These are phyloP conservation scores for Daldinia bambusicola DNA, from an alignment of 495 filamentous ascomycete genomes.

Conservation along the genomic window DNA sequence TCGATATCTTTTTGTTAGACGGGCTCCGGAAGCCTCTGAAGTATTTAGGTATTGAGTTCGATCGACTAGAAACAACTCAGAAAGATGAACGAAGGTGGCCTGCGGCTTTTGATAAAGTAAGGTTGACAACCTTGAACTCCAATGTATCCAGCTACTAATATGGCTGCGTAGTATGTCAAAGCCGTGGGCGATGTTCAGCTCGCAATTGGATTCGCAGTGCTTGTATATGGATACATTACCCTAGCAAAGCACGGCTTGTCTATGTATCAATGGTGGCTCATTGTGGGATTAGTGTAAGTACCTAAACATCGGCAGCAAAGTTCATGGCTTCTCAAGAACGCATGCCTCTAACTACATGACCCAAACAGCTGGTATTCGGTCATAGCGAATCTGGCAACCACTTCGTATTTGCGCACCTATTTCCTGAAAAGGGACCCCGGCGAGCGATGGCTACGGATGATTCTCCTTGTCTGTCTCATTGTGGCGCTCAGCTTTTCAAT, in stretches of 20 bases:
- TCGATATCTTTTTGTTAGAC: constrained; percentile 35
- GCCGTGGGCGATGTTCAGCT: constrained; percentile 43
- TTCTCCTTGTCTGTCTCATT: constrained; percentile 36
- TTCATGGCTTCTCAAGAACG: constrained; percentile 1
- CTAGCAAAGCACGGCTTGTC: constrained; percentile 35
- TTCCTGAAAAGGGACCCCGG: constrained; percentile 33
- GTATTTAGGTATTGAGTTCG: constrained; percentile 32
- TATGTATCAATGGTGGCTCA: constrained; percentile 46
- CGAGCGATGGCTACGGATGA: constrained; percentile 35
- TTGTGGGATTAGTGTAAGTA: constrained; percentile 42
- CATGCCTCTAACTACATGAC: constrained; percentile 11
- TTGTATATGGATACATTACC: constrained; percentile 33
- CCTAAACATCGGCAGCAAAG: not conserved
- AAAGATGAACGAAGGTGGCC: constrained; percentile 28
- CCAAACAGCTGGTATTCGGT: constrained; percentile 40
- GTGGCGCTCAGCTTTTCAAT: constrained; percentile 37
- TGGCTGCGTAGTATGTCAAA: constrained; percentile 29
- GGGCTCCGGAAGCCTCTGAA: constrained; percentile 39
- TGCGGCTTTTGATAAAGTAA: constrained; percentile 39
- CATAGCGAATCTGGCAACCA: constrained; percentile 39
- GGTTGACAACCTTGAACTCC: not conserved
- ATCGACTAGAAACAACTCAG: constrained; percentile 11
- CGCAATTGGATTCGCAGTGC: constrained; percentile 36
- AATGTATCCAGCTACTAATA: constrained; percentile 21
- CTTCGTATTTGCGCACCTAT: constrained; percentile 36